Evolutionary conservation across 805 yeast species (phyloP), one percentile per base, ranked within the genome.

Genomic region (Suhomyces sp.): DNA sequence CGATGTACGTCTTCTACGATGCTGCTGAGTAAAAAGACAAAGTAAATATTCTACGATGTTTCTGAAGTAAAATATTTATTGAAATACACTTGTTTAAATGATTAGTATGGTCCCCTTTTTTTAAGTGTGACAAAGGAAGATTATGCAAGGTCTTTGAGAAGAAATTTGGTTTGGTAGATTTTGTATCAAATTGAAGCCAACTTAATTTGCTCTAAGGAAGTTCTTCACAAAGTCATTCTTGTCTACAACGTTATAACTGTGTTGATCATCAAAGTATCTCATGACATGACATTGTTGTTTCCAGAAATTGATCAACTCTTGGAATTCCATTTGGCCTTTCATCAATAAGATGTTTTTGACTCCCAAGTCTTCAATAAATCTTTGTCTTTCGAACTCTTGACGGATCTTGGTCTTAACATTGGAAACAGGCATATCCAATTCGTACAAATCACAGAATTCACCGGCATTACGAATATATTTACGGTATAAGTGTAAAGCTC

Each of bases 301-400:
- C 96, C 96, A 89, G 76, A 89, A 89, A 73, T 90, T 90, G 63
- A 86, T 80, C 64, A 88, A 79, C 67, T 89, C 96, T 73, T 89
- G 96, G 72, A 84, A 90, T 69, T 90, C 96, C 94, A 88, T 88
- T 64, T 88, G 91, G 6, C 93, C 96, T 74, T 88, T 87, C 74
- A 88, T 84, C 60, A 83, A 82, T 53, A 90, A 76, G 15, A 87
- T 79, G 70, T 89, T 90, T 57, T 80, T 77, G 46, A 86, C 81
- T 33, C 82, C 82, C 59, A 86, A 68, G 64, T 87, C 90, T 50
- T 74, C 74, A 49, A 88, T 90, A 65, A 77, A 89, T 65, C 96
- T 79, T 65, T 89, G 80, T 74, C 96, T 85, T 72, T 90, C 96
- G 61, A 90, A 90, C 71, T 90, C 94, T 71, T 89, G 94, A 79